Evolutionary conservation across 2,329 filamentous ascomycete species (phyloP).

Genomic region (Penicillium expansum): DNA sequence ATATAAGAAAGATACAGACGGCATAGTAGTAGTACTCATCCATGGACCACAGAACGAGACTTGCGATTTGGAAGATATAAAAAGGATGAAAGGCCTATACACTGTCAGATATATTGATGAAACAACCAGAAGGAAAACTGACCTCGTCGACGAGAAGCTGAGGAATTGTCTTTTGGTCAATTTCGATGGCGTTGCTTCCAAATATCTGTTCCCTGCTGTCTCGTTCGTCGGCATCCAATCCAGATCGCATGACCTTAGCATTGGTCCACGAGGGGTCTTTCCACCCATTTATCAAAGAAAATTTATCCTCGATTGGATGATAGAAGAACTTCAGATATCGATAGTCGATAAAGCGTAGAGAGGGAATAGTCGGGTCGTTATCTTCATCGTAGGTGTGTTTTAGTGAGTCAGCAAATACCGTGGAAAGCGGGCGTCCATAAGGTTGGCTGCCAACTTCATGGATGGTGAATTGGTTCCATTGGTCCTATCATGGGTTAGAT

Average conservation of each 20-base stretch:
- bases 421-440: slow-evolving; percentile 63
- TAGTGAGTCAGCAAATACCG: slow-evolving; percentile 54
- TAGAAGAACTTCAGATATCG: slow-evolving; percentile 92
- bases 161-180: slow-evolving; percentile 79
- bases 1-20: slow-evolving; percentile 90
- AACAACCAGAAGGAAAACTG: slow-evolving; percentile 21
- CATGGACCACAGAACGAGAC: slow-evolving; percentile 87
- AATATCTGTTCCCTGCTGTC: slow-evolving; percentile 81
- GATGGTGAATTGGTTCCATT: slow-evolving; percentile 91
- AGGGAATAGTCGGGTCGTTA: slow-evolving; percentile 70
- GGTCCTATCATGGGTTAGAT: slow-evolving; percentile 59
- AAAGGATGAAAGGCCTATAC: slow-evolving; percentile 86
- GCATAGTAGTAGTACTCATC: slow-evolving; percentile 99
- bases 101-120: slow-evolving; percentile 14
- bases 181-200: slow-evolving; percentile 85
- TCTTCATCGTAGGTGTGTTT: slow-evolving; percentile 63
- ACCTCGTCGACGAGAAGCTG: slow-evolving; percentile 89
- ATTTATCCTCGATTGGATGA: slow-evolving; percentile 84
- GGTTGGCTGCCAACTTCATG: slow-evolving; percentile 61
- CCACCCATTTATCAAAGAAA: slow-evolving; percentile 83
- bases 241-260: slow-evolving; percentile 68
- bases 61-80: slow-evolving; percentile 96
- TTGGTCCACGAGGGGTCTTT: slow-evolving; percentile 89
- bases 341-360: slow-evolving; percentile 80
- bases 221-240: slow-evolving; percentile 86